These are phyloP conservation scores for Candida orba DNA, from an alignment of 805 yeast genomes.

Conservation along the genomic window DNA sequence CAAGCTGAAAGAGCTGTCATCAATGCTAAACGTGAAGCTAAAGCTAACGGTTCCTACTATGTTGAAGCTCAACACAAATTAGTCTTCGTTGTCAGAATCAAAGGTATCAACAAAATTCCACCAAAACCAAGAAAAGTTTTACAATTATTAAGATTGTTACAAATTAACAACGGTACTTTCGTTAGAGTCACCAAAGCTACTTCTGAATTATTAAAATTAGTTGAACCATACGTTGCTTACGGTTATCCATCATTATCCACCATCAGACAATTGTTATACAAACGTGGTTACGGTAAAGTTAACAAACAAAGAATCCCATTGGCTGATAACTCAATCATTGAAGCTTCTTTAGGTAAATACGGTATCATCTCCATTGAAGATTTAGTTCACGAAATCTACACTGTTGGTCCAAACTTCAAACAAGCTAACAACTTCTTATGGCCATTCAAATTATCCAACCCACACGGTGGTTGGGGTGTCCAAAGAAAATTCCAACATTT, in stretches of 20 bases:
- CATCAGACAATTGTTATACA: conserved; percentile 88
- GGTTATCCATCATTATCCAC: conserved; percentile 95
- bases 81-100: conserved; percentile 95
- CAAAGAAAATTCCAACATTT: conserved; percentile 95
- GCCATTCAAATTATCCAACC: conserved; percentile 97
- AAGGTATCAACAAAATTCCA: conserved; percentile 98
- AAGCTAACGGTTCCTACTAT: conserved; percentile 89
- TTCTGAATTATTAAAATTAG: conserved; percentile 82
- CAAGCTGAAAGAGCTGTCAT: conserved; percentile 85
- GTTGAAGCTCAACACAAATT: conserved; percentile 92
- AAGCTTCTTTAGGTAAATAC: conserved; percentile 83
- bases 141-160: conserved; percentile 88
- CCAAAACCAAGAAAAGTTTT: conserved; percentile 99
- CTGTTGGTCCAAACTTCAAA: conserved; percentile 98
- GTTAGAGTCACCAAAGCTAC: conserved; percentile 96
- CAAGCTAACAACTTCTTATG: conserved; percentile 97
- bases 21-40: conserved; percentile 87
- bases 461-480: conserved; percentile 97
- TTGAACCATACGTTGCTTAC: conserved; percentile 95
- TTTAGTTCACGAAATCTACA: conserved; percentile 91
- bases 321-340: conserved; percentile 82
- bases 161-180: conserved; percentile 92
- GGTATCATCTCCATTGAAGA: conserved; percentile 90
- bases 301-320: conserved; percentile 93
- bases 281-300: conserved; percentile 97